Evolutionary conservation across 2,329 filamentous ascomycete genomes (phyloP), one percentile per base, ranked within the genome.

Genomic region (Emergomyces pasteurianus): DNA sequence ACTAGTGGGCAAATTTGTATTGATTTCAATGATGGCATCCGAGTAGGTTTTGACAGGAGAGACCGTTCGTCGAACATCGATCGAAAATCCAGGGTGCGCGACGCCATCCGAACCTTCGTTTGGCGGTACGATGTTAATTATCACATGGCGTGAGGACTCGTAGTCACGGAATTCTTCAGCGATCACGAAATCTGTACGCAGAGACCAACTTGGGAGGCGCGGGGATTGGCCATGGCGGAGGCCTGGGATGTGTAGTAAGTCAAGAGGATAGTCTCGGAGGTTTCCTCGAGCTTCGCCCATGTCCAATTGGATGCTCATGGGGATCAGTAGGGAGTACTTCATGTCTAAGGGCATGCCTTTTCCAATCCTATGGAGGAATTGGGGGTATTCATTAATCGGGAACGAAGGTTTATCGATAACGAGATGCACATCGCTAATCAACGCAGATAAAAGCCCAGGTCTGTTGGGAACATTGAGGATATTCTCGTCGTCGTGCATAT

Each of bases 21-120:
- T 96, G 73, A 99, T 92, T 65, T 96, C 89, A 67, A 99, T 81
- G 40, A 83, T 84, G 73, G 96, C 92, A 70, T 97, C 88, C 0
- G 94, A 96, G 71, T 94, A 99, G 0, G 91, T 95, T 75, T 99
- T 99, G 65, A 99, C 90, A 0, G 95, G 90, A 9, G 92, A 90
- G 38, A 97, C 89, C 0, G 94, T 97, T 52, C 94, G 86, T 59
- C 89, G 86, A 31, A 99, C 90, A 69, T 94, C 88, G 60, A 99
- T 87, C 2, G 86, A 83, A 71, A 95, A 96, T 59, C 87, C 83
- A 46, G 86, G 80, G 2, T 81, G 79, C 23, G 75, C 71, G 23
- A 78, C 77, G 1, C 86, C 81, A 58, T 84, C 81, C n/a, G 77
- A 67, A 58, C 79, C 77, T 62, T 78, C 81, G 36, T 80, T 80